Conservation (phyloP, 2,329 filamentous ascomycete species). For the Cadophora sp. region DNA sequence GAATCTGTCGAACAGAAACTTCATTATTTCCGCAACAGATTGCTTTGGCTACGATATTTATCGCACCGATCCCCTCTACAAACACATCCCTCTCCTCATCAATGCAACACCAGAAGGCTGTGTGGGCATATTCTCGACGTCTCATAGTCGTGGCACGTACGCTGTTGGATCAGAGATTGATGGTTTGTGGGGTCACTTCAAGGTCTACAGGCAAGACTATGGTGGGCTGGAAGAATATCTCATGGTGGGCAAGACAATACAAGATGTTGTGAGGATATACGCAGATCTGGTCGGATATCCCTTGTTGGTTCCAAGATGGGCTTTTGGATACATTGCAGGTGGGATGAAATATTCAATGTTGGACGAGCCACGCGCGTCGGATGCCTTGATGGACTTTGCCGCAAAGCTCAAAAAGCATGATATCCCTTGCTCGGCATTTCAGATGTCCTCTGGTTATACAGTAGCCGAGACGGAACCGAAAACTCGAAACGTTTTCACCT, state of each 20-base stretch:
- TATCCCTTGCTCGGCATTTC: conserved; percentile 58
- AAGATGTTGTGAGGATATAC: conserved; percentile 70
- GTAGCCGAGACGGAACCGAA: conserved; percentile 71
- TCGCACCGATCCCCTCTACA: conserved; percentile 75
- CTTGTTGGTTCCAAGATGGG: conserved; percentile 72
- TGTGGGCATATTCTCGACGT: conserved; percentile 72
- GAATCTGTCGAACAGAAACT: conserved; percentile 71
- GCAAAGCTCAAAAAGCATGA: conserved; percentile 50
- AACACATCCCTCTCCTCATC: conserved; percentile 76
- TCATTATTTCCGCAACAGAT: conserved; percentile 72
- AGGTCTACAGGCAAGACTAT: conserved; percentile 75
- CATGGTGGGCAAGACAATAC: conserved; percentile 69
- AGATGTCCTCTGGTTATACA: conserved; percentile 62
- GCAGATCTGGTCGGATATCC: conserved; percentile 73
- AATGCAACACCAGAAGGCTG: conserved; percentile 69
- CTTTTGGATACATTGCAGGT: conserved; percentile 75
- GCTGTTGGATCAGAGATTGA: conserved; percentile 76
- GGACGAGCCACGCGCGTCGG: conserved; percentile 59
- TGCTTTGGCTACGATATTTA: conserved; percentile 77
- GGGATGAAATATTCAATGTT: conserved; percentile 68
- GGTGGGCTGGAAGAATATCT: conserved; percentile 76
- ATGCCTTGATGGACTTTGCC: conserved; percentile 49
- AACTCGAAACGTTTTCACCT: conserved; percentile 74
- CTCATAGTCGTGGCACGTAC: conserved; percentile 68
- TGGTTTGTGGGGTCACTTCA: conserved; percentile 77